A percentile compares a stretch with the other conserved stretches of the same genome.
These are phyloP conservation scores for Chalaropsis ovoidea DNA, from an alignment of 2,329 filamentous ascomycete genomes.

Conservation along the genomic window DNA sequence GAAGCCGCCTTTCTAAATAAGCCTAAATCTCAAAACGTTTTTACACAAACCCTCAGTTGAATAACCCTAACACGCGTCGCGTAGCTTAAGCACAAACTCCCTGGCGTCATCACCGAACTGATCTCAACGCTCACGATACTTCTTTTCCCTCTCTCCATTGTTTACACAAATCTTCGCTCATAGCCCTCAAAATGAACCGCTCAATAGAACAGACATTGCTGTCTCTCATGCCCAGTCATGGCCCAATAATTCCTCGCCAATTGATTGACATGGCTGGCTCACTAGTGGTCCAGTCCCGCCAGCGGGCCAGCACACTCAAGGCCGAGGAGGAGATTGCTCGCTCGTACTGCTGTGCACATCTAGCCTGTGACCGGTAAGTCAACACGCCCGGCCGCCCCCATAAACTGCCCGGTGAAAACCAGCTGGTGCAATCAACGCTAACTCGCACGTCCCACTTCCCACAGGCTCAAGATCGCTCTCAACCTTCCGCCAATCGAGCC, in stretches of 20 bases:
- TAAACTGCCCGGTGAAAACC: background rate
- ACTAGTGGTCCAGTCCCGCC: slow-evolving; percentile 69
- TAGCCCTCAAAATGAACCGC: slow-evolving; percentile 52
- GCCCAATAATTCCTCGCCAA: slow-evolving; percentile 54
- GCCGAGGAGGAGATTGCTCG: slow-evolving; percentile 81
- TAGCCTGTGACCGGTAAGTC: slow-evolving; percentile 72
- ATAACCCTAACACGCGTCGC: background rate
- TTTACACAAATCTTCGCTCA: background rate
- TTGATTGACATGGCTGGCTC: slow-evolving; percentile 62
- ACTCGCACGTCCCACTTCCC: background rate
- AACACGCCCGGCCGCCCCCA: background rate
- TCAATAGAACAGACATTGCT: slow-evolving; percentile 62
- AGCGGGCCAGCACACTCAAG: slow-evolving; percentile 66
- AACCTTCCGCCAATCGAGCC: slow-evolving; percentile 68
- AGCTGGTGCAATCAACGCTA: background rate
- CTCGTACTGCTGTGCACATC: slow-evolving; percentile 71
- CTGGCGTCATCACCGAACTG: background rate
- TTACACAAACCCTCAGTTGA: background rate
- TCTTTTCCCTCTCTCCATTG: background rate
- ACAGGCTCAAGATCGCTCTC: slow-evolving; percentile 62
- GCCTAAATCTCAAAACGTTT: too few relatives aligned
- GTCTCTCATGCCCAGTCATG: slow-evolving; percentile 64
- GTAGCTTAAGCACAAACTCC: background rate
- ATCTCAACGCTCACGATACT: too few relatives aligned
- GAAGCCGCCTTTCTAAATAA: accelerated